phyloP scores from a whole-genome alignment of 345 rosid genomes.

The Populus tremula region DNA sequence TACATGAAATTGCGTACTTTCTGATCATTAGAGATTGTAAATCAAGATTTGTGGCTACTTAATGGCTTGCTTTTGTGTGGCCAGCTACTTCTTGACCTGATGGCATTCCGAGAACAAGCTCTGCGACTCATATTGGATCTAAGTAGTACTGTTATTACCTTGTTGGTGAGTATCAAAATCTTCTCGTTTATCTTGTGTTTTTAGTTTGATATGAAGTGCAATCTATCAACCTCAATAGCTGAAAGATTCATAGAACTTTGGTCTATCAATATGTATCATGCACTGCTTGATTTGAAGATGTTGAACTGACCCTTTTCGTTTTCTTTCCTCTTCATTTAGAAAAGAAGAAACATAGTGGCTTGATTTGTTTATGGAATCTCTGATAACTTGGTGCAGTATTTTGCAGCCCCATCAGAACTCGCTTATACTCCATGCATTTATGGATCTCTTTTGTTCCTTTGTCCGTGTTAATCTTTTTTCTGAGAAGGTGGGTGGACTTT shows the following conservation, averaged over 20 bases:
- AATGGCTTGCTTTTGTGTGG: constrained; percentile 37
- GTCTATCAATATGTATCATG: constrained; percentile 4
- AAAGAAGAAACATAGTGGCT: constrained; percentile 16
- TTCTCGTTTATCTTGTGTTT: constrained; percentile 17
- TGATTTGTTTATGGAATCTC: constrained; percentile 41
- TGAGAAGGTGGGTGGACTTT: constrained; percentile 70
- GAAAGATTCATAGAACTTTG: constrained; percentile 1
- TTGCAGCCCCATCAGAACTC: constrained; percentile 99
- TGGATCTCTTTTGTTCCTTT: constrained; percentile 98
- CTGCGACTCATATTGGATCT: constrained; percentile 92
- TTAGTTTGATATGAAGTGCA: neutral
- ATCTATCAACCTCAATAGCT: neutral
- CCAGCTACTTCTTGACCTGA: constrained; percentile 92
- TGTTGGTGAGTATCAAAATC: constrained; percentile 69
- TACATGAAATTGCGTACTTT: neutral
- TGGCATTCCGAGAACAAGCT: constrained; percentile 98
- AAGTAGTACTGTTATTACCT: constrained; percentile 94
- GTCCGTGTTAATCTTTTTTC: constrained; percentile 90
- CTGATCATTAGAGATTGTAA: neutral
- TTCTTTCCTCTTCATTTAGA: constrained; percentile 6
- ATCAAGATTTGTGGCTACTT: neutral
- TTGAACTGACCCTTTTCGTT: neutral
- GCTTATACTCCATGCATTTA: constrained; percentile 89
- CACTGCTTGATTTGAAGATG: constrained; percentile 8
- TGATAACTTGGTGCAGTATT: constrained; percentile 60